These are phyloP conservation scores for Suillus subalutaceus DNA, from an alignment of 768 basidiomycete genomes.

Conservation along the genomic window DNA sequence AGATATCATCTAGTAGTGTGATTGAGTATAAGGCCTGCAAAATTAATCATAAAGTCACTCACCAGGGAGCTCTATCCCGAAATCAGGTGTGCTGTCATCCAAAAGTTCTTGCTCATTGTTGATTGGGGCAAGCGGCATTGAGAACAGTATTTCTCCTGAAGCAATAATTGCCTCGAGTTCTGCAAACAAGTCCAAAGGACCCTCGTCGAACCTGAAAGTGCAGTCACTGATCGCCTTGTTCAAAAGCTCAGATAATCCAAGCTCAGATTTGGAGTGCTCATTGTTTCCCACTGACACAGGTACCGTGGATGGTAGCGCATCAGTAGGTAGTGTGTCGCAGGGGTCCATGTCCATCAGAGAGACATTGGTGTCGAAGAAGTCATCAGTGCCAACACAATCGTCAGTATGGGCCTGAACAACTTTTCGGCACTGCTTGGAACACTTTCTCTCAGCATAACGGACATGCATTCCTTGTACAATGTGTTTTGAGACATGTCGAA, in stretches of 20 bases:
- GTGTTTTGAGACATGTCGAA: slow-evolving; percentile 4
- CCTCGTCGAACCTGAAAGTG: neutral
- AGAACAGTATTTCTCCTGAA: neutral
- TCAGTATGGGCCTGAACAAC: neutral
- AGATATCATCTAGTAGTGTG: neutral
- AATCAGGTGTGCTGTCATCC: neutral
- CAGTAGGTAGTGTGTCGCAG: neutral
- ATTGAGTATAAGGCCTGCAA: neutral
- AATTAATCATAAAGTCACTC: neutral
- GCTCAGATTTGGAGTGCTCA: neutral
- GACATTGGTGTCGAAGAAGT: neutral
- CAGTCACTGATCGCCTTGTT: neutral
- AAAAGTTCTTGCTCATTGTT: neutral
- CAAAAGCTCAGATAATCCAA: neutral
- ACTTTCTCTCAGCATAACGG: neutral
- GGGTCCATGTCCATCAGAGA: neutral
- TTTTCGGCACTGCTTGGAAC: neutral
- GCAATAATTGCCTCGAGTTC: neutral
- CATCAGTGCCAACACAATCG: neutral
- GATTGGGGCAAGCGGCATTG: neutral
- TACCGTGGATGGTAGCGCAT: neutral
- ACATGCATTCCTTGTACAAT: neutral
- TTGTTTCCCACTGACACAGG: neutral
- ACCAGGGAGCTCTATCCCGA: slow-evolving; percentile 2
- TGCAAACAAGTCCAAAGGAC: slow-evolving; percentile 2